These are phyloP conservation scores for Leucosporidium creatinivorum DNA, from an alignment of 768 basidiomycete genomes.

Conservation along the genomic window DNA sequence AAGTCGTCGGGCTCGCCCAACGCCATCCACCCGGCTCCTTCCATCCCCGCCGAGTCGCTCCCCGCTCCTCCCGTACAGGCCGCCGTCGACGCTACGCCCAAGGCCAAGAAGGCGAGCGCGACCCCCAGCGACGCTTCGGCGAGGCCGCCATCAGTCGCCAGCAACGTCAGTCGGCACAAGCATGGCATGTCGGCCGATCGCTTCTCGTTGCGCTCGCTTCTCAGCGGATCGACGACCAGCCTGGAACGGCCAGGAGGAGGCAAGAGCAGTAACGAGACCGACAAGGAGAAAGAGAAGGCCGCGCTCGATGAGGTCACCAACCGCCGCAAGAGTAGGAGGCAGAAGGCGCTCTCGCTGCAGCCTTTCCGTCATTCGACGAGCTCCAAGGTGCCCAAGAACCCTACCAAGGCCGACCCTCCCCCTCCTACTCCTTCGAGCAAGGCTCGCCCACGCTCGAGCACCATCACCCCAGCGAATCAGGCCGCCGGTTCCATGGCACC, in stretches of 20 bases:
- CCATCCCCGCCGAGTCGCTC: background rate
- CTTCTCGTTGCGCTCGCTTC: constrained; percentile 33
- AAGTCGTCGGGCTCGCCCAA: constrained; percentile 29
- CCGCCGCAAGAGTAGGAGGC: constrained; percentile 28
- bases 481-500: background rate
- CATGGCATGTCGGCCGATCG: constrained; percentile 27
- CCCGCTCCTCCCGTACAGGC: background rate
- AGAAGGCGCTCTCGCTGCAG: constrained; percentile 71
- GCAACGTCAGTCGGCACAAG: constrained; percentile 24
- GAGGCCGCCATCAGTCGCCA: constrained; percentile 7
- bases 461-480: background rate
- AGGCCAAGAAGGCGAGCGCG: constrained; percentile 13
- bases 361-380: constrained; percentile 25
- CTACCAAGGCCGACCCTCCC: constrained; percentile 6
- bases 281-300: background rate
- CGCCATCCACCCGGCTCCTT: background rate
- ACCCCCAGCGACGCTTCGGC: background rate
- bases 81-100: background rate
- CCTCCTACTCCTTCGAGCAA: background rate
- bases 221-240: constrained; percentile 19
- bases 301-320: constrained; percentile 29
- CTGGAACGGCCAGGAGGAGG: background rate
- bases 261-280: background rate
- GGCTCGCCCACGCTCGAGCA: constrained; percentile 17
- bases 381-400: constrained; percentile 21